Base-by-base conservation (phyloP, 192 early-diverging fungal genomes). In the Coemansia guatemalensis region DNA sequence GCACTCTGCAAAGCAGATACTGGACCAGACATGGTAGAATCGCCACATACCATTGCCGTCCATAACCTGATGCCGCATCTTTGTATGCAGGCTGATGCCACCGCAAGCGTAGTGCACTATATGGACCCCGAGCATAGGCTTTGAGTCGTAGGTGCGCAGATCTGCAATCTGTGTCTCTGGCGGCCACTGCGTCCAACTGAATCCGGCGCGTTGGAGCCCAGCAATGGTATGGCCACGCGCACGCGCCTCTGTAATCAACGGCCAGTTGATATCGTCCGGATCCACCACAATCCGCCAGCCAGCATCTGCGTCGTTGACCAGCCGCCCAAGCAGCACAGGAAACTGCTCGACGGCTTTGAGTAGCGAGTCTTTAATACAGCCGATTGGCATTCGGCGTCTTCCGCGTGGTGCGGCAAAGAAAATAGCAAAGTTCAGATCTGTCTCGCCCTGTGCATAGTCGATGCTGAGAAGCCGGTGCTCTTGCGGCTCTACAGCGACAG, bases 351-450 rank as follows among this genome's bases (percentile, higher is more conserved):
- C 29, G 32, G 74, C 62, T 7, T 56, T 48, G 1, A 67, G 7
- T 8, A 71, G 58, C 23, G 69, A 60, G 1, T 56, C 61, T 0
- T 56, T 57, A n/a, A 77, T 11, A 14, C 52, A 9, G 8, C 24
- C 26, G 1, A 59, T 48, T 2, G 60, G 57, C 7, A 64, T 41
- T 0, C 53, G 55, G 2, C 58, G 65, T 12, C 64, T 59, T 18
- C 58, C 52, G 11, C 23, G 47, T 18, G 60, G 51, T 6, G 60
- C 9, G 18, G 24, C 47, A 55, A 54, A 77, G 52, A 68, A 77
- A 27, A 77, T 64, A 11, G 48, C 69, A 68, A 71, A 77, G 49
- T 71, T 77, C 20, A 77, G 23, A 26, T 77, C 74, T 8, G 74
- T 52, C 23, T 47, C 35, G 5, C 74, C 74, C 20, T 77, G 74